These are phyloP conservation scores for Triangularia setosa DNA, from an alignment of 2,329 filamentous ascomycete species.

Conservation along the genomic window DNA sequence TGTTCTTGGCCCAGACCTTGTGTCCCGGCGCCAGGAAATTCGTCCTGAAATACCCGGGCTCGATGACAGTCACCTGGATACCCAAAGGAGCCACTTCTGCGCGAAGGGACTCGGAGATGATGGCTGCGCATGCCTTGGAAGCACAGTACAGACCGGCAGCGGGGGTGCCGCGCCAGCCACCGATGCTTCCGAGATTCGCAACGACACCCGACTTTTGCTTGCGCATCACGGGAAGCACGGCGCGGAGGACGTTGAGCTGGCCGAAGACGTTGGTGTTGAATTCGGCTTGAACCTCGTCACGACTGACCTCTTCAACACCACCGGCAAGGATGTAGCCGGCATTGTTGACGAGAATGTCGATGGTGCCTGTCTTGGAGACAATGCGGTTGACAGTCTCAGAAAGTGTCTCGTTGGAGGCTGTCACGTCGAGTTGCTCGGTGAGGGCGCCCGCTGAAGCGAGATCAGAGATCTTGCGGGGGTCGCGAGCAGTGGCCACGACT, in stretches of 20 bases:
- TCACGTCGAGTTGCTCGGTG: background rate
- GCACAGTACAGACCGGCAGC: constrained; percentile 42
- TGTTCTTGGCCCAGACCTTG: constrained; percentile 18
- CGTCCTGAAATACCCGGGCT: constrained; percentile 49
- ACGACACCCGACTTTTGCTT: constrained; percentile 39
- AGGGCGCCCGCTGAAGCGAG: background rate
- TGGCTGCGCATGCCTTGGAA: constrained; percentile 43
- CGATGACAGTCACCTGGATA: constrained; percentile 42
- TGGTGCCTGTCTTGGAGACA: background rate
- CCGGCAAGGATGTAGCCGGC: constrained; percentile 42
- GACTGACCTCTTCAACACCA: constrained; percentile 38
- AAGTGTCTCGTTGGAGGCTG: background rate
- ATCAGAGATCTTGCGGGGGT: background rate
- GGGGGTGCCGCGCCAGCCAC: constrained; percentile 36
- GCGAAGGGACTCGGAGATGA: constrained; percentile 39
- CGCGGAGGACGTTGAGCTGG: constrained; percentile 43
- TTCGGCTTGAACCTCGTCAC: constrained; percentile 17
- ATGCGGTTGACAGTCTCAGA: background rate
- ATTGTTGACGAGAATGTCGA: constrained; percentile 46
- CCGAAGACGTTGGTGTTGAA: constrained; percentile 50
- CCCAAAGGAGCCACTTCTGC: constrained; percentile 42
- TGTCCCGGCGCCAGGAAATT: constrained; percentile 34
- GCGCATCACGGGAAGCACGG: constrained; percentile 46
- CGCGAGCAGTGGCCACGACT: background rate
- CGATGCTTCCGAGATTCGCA: constrained; percentile 45